Percentiles rank a stretch among this genome's conserved stretches.
These are phyloP conservation scores for Phaffomyces opuntiae DNA, from an alignment of 805 yeast species.

Conservation along the genomic window DNA sequence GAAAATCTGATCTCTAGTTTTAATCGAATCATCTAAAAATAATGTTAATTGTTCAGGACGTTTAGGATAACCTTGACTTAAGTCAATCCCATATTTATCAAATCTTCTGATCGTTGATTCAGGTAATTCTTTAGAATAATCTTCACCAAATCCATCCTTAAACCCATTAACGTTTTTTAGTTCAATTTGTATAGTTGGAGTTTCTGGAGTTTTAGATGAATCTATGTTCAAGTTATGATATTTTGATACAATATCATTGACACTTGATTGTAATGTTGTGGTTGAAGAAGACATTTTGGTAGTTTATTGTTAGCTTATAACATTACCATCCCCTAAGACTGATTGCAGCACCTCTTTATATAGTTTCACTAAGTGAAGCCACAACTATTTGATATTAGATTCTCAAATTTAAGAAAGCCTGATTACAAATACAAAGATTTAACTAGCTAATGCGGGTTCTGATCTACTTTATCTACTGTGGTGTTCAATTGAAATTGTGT, in stretches of 20 bases:
- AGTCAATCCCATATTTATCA: conserved; percentile 28
- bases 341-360: no score
- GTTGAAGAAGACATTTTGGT: conserved; percentile 1
- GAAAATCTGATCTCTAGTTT: conserved; percentile 23
- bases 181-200: conserved; percentile 4
- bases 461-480: no score
- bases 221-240: conserved; percentile 2
- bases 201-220: not conserved
- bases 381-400: no score
- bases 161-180: conserved; percentile 7
- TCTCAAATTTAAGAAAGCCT: no score
- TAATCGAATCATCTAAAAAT: conserved; percentile 34
- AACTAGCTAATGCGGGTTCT: not conserved
- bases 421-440: not conserved
- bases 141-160: conserved; percentile 11
- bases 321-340: no score
- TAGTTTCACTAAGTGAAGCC: no score
- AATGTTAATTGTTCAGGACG: conserved; percentile 32
- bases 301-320: no score
- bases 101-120: conserved; percentile 26
- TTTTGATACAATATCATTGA: conserved; percentile 5
- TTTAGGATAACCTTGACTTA: conserved; percentile 34
- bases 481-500: not conserved
- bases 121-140: conserved; percentile 16
- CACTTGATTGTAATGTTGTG: conserved; percentile 3